These are phyloP conservation scores for Comarum palustre DNA, from an alignment of 306 rosid genomes.

Conservation along the genomic window DNA sequence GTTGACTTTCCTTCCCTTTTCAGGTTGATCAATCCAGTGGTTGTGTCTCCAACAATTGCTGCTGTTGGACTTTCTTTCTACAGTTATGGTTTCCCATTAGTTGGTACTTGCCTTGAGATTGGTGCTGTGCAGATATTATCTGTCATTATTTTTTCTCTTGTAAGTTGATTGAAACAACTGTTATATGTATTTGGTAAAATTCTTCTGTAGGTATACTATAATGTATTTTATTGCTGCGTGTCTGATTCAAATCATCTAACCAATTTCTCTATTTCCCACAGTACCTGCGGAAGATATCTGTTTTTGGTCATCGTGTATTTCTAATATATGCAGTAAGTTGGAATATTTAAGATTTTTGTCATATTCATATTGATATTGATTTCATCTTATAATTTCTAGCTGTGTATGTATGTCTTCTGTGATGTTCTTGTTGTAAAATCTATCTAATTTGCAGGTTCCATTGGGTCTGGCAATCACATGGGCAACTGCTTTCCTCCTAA, in stretches of 20 bases:
- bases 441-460: slow-evolving; percentile 69
- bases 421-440: slow-evolving; percentile 20
- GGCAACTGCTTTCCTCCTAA: slow-evolving; percentile 87
- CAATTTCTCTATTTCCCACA: slow-evolving; percentile 36
- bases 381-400: slow-evolving; percentile 7
- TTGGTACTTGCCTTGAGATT: slow-evolving; percentile 91
- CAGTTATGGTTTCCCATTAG: slow-evolving; percentile 87
- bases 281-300: slow-evolving; percentile 93
- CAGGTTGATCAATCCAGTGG: slow-evolving; percentile 98
- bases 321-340: slow-evolving; percentile 86
- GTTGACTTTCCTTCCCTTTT: slow-evolving; percentile 25
- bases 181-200: slow-evolving; percentile 1
- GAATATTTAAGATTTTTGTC: not conserved
- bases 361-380: slow-evolving; percentile 8
- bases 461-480: slow-evolving; percentile 94
- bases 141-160: slow-evolving; percentile 83
- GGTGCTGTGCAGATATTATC: slow-evolving; percentile 88
- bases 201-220: not conserved
- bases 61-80: slow-evolving; percentile 98
- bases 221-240: not conserved
- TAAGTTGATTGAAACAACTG: slow-evolving; percentile 45
- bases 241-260: slow-evolving; percentile 19
- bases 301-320: slow-evolving; percentile 92
- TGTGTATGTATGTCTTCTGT: slow-evolving; percentile 14
- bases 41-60: slow-evolving; percentile 94